A percentile compares a stretch with the other conserved stretches of the same genome.
phyloP scores from a whole-genome alignment of 192 early-diverging fungal genomes.

The Geranomyces variabilis region DNA sequence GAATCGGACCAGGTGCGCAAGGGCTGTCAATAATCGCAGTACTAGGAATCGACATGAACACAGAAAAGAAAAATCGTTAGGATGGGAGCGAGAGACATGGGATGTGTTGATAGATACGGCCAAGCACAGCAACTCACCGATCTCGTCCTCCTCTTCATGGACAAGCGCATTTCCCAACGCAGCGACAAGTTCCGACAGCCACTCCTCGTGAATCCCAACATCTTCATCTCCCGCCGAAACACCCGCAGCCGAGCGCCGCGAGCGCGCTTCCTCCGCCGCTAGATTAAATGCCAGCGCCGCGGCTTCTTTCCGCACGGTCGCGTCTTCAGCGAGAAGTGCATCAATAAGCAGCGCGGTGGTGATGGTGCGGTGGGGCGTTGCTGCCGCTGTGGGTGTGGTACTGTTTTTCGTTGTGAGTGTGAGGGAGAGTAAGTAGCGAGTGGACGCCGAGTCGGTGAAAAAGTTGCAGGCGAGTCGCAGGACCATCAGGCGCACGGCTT shows the following conservation, averaged over 20 bases:
- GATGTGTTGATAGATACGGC: neutral
- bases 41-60: conserved; percentile 7
- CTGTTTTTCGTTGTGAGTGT: conserved; percentile 55
- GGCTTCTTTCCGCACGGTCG: conserved; percentile 61
- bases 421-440: conserved; percentile 35
- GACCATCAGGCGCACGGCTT: conserved; percentile 59
- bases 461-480: conserved; percentile 68
- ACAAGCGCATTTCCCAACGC: conserved; percentile 66
- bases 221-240: conserved; percentile 29
- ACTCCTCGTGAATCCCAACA: conserved; percentile 64
- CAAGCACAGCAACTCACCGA: conserved; percentile 45
- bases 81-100: no score
- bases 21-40: conserved; percentile 28
- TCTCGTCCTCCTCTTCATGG: conserved; percentile 51
- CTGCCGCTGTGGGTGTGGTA: conserved; percentile 60
- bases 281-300: conserved; percentile 73
- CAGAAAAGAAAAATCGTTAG: neutral
- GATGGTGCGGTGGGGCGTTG: conserved; percentile 52
- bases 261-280: conserved; percentile 52
- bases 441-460: conserved; percentile 49
- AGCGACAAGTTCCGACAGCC: conserved; percentile 69
- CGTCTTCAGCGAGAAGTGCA: conserved; percentile 57
- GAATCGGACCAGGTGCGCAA: conserved; percentile 22
- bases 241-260: conserved; percentile 27
- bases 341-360: conserved; percentile 66